Conservation (phyloP, 106 monocot species). For the Dioscorea dumetorum region DNA sequence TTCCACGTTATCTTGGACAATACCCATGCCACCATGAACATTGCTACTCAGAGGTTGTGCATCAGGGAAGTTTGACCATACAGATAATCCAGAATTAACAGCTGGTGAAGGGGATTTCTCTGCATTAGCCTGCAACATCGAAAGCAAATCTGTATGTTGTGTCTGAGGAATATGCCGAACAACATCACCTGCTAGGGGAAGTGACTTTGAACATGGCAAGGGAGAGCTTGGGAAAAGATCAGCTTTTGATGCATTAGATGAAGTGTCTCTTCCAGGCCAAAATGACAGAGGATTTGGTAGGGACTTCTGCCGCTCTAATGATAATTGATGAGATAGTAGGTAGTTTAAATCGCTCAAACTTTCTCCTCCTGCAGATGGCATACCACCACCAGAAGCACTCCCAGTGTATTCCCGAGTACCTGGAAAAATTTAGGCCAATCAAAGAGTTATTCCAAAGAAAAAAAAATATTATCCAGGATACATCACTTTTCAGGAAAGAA, state of each 20-base stretch:
- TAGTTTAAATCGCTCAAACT: conserved; percentile 41
- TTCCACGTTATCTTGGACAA: conserved; percentile 30
- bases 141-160: conserved; percentile 48
- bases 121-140: conserved; percentile 42
- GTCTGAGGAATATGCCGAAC: conserved; percentile 26
- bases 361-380: conserved; percentile 26
- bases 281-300: conserved; percentile 31
- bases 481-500: too few species aligned
- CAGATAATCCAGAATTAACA: conserved; percentile 34
- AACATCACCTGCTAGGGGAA: conserved; percentile 27
- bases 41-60: conserved; percentile 24
- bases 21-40: conserved; percentile 27
- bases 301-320: conserved; percentile 47
- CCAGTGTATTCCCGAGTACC: conserved; percentile 40
- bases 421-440: conserved; percentile 8
- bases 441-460: background rate
- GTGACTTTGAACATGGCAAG: conserved; percentile 22
- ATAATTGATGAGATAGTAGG: conserved; percentile 49
- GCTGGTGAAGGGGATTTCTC: conserved; percentile 31
- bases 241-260: conserved; percentile 20
- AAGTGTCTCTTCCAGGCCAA: conserved; percentile 33
- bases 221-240: conserved; percentile 24
- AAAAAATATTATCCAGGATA: too few species aligned
- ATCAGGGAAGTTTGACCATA: conserved; percentile 43
- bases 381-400: conserved; percentile 7